Conservation (phyloP, 2,329 filamentous ascomycete genomes). For the Aspergillus sp. region DNA sequence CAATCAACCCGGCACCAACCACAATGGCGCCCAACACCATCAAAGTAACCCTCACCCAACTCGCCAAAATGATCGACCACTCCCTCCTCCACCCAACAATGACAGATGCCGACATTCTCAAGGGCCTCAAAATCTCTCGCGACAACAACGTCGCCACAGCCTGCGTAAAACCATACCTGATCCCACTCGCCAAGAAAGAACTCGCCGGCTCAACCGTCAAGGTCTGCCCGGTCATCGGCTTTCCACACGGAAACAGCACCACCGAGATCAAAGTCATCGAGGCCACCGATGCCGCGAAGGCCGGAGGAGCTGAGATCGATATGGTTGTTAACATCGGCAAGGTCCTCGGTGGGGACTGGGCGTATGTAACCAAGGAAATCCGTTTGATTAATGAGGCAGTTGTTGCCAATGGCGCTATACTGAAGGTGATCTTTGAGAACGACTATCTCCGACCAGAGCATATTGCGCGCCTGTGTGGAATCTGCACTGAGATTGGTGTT, state of each 20-base stretch:
- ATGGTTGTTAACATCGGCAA: no score
- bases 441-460: slow-evolving; percentile 54
- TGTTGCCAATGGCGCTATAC: slow-evolving; percentile 41
- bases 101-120: slow-evolving; percentile 55
- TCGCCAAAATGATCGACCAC: slow-evolving; percentile 54
- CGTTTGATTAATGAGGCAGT: slow-evolving; percentile 50
- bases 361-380: no score
- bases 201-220: slow-evolving; percentile 52
- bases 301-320: no score
- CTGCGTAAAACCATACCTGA: slow-evolving; percentile 59
- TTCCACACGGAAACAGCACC: slow-evolving; percentile 60
- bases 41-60: slow-evolving; percentile 33
- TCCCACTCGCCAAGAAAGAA: slow-evolving; percentile 49
- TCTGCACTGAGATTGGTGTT: no score
- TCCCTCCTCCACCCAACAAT: slow-evolving; percentile 63
- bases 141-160: slow-evolving; percentile 55
- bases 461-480: slow-evolving; percentile 35
- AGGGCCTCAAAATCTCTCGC: slow-evolving; percentile 51
- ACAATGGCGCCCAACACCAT: slow-evolving; percentile 19
- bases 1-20: neutral
- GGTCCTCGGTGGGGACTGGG: no score
- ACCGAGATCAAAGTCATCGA: slow-evolving; percentile 50
- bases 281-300: no score
- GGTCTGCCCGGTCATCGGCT: slow-evolving; percentile 61
- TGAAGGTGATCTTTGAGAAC: slow-evolving; percentile 66